Conservation (phyloP, 495 filamentous ascomycete genomes). For the Aspergillus taichungensis region DNA sequence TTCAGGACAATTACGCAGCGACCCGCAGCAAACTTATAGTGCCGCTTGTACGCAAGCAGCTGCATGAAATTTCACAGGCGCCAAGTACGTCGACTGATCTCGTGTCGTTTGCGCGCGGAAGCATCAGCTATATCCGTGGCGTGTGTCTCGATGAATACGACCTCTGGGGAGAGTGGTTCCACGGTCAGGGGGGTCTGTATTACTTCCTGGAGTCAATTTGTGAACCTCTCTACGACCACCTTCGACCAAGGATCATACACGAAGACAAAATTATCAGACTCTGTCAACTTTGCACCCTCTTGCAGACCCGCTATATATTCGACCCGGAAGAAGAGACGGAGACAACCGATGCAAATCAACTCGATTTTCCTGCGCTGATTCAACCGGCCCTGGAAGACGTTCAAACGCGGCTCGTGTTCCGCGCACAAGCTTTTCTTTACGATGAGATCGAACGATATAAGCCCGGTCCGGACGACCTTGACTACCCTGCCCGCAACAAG, state of each 20-base stretch:
- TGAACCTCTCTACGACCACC: slow-evolving; percentile 66
- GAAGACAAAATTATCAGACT: slow-evolving; percentile 65
- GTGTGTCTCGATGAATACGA: slow-evolving; percentile 68
- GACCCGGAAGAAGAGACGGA: slow-evolving; percentile 64
- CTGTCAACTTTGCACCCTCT: slow-evolving; percentile 69
- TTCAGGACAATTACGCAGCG: slow-evolving; percentile 56
- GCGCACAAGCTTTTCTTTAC: slow-evolving; percentile 56
- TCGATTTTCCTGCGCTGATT: slow-evolving; percentile 60
- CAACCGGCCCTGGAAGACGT: slow-evolving; percentile 64
- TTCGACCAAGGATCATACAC: slow-evolving; percentile 60
- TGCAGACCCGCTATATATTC: slow-evolving; percentile 76
- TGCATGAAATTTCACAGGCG: slow-evolving; percentile 54
- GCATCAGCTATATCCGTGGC: slow-evolving; percentile 61
- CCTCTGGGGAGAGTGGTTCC: slow-evolving; percentile 68
- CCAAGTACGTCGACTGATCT: slow-evolving; percentile 61
- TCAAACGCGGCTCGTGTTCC: slow-evolving; percentile 65
- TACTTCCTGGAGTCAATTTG: slow-evolving; percentile 66
- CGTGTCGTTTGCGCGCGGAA: slow-evolving; percentile 58
- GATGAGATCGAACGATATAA: slow-evolving; percentile 63
- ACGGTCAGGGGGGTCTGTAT: slow-evolving; percentile 56
- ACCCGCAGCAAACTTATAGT: slow-evolving; percentile 50
- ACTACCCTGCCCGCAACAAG: slow-evolving; percentile 49
- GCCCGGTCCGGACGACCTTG: slow-evolving; percentile 59
- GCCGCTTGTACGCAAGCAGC: slow-evolving; percentile 53
- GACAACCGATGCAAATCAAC: slow-evolving; percentile 40